Evolutionary conservation across 2,329 filamentous ascomycete species (phyloP).

Genomic region (Fusarium heterosporum): DNA sequence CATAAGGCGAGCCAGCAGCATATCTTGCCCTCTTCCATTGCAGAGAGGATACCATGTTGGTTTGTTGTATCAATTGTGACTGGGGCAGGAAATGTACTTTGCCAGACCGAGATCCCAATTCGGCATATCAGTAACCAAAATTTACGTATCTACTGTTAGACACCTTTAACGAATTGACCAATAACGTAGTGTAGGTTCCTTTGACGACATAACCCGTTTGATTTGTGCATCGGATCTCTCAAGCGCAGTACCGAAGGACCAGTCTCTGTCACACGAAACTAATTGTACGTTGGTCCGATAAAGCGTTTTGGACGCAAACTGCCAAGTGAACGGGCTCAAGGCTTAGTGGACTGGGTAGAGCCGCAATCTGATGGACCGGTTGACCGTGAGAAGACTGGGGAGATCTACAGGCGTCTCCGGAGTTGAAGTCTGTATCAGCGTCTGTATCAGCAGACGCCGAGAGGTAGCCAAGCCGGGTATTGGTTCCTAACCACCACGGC

Average conservation of each 20-base stretch:
- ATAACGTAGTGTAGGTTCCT: conserved; percentile 14
- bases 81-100: conserved; percentile 32
- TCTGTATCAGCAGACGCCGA: not conserved
- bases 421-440: not conserved
- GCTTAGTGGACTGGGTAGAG: not conserved
- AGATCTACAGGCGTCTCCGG: conserved; percentile 10
- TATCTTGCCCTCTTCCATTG: not conserved
- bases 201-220: conserved; percentile 9
- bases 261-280: not conserved
- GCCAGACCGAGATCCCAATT: conserved; percentile 42
- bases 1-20: not conserved
- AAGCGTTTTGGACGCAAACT: conserved; percentile 7
- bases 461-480: not conserved
- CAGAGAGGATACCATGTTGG: not conserved
- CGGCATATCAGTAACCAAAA: conserved; percentile 14
- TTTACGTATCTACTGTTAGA: conserved; percentile 30
- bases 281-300: conserved; percentile 6
- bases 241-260: not conserved
- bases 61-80: conserved; percentile 1
- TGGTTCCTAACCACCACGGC: not conserved
- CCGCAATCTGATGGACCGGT: not conserved
- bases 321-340: conserved; percentile 7
- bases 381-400: not conserved
- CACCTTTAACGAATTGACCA: conserved; percentile 13
- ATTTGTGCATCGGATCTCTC: not conserved